Conservation (phyloP, 78 protist genomes). For the Dictyostelium capitatum region DNA sequence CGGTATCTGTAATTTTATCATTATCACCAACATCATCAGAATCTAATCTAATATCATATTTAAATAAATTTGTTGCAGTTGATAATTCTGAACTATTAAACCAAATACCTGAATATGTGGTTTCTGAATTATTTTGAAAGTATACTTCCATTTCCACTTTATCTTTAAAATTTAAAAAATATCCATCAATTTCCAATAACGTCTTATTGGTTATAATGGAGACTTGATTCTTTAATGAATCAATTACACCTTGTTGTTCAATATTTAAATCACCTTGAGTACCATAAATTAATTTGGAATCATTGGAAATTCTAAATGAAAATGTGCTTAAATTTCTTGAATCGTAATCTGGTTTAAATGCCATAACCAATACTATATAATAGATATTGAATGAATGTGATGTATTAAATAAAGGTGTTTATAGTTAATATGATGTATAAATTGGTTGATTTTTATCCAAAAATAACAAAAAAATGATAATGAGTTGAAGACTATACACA, state of each 20-base stretch:
- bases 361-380: constrained; percentile 19
- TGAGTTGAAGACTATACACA: no score
- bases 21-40: constrained; percentile 25
- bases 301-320: background rate
- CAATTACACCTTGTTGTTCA: constrained; percentile 30
- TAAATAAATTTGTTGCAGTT: background rate
- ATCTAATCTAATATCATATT: constrained; percentile 53
- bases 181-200: background rate
- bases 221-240: background rate
- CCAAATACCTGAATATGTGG: constrained; percentile 35
- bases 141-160: background rate
- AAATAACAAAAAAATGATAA: no score
- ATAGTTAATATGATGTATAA: no score
- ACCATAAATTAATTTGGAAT: constrained; percentile 22
- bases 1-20: background rate
- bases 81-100: constrained; percentile 17
- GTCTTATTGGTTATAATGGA: background rate
- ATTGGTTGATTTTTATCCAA: no score
- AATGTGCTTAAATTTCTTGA: background rate
- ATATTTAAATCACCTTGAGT: background rate
- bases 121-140: constrained; percentile 32
- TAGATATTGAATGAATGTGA: background rate
- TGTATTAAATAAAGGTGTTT: no score
- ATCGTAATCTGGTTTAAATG: constrained; percentile 61
- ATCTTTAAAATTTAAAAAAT: background rate